These are phyloP conservation scores for Penicillium verhagenii DNA, from an alignment of 495 filamentous ascomycete species.

Conservation along the genomic window DNA sequence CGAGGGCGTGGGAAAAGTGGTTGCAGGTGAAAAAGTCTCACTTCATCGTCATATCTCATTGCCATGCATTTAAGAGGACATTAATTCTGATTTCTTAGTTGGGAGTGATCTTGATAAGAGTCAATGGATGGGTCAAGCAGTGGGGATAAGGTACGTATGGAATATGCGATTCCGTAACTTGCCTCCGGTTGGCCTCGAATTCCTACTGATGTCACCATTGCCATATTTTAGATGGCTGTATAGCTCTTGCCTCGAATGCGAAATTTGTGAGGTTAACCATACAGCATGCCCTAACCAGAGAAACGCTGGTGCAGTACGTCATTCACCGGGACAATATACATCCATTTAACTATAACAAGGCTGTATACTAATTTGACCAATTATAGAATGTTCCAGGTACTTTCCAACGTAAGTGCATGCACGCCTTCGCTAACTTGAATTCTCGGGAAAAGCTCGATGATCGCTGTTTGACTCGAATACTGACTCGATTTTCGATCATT, in stretches of 20 bases:
- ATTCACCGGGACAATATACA: not conserved
- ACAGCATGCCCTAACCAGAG: constrained; percentile 45
- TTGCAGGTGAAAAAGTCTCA: constrained; percentile 26
- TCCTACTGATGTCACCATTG: not conserved
- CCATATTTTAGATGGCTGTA: constrained; percentile 39
- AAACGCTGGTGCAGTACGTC: constrained; percentile 43
- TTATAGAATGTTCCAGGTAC: constrained; percentile 44
- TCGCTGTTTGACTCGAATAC: not conserved
- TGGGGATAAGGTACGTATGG: constrained; percentile 37
- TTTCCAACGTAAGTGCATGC: constrained; percentile 37
- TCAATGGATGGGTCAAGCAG: constrained; percentile 35
- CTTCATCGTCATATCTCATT: not conserved
- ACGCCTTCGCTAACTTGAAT: too few species aligned
- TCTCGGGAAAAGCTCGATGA: not conserved
- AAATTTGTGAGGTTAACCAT: constrained; percentile 47
- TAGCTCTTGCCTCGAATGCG: constrained; percentile 43
- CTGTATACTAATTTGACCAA: not conserved
- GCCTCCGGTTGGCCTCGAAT: not conserved
- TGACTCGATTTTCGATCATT: not conserved
- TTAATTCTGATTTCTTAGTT: constrained; percentile 16
- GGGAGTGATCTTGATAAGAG: constrained; percentile 28
- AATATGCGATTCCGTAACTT: not conserved
- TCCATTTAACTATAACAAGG: too few species aligned
- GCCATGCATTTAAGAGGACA: too few species aligned
- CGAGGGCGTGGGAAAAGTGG: constrained; percentile 43